Conservation (phyloP, 2,329 filamentous ascomycete genomes). For the Phaeosphaeria sp. region DNA sequence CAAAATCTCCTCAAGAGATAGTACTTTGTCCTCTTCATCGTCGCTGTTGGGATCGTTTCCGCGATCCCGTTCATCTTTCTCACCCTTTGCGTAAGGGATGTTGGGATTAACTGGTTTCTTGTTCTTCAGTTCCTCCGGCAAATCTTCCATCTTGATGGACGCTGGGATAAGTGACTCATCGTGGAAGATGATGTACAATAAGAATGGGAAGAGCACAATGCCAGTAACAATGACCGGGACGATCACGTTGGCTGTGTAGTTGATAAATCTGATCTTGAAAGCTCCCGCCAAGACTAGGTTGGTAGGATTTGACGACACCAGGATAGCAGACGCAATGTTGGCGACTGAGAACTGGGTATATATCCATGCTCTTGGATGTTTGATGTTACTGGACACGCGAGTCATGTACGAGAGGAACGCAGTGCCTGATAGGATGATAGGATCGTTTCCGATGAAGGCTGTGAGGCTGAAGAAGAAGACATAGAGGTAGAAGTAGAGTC, state of each 20-base stretch:
- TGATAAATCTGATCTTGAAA: constrained; percentile 73
- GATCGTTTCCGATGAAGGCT: constrained; percentile 75
- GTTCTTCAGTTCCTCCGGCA: constrained; percentile 63
- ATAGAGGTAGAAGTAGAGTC: constrained; percentile 76
- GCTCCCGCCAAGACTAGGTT: constrained; percentile 77
- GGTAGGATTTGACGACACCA: constrained; percentile 80
- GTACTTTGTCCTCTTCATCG: constrained; percentile 57
- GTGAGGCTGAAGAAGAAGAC: constrained; percentile 73
- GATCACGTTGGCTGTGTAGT: constrained; percentile 79
- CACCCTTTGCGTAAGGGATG: constrained; percentile 69
- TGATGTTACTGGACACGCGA: constrained; percentile 74
- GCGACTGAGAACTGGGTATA: constrained; percentile 74
- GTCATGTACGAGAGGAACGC: constrained; percentile 81
- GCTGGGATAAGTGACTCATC: constrained; percentile 68
- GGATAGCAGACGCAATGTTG: constrained; percentile 75
- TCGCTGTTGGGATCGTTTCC: constrained; percentile 54
- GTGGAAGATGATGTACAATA: constrained; percentile 73
- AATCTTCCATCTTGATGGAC: constrained; percentile 71
- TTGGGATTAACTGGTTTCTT: constrained; percentile 73
- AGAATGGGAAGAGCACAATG: constrained; percentile 71
- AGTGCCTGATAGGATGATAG: constrained; percentile 76
- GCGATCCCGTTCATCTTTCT: constrained; percentile 60
- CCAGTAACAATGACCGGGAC: constrained; percentile 73
- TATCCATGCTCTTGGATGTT: constrained; percentile 75
- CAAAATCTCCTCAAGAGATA: constrained; percentile 75